Base-by-base conservation (phyloP, 768 basidiomycete genomes). In the Lactifluus rugatus region DNA sequence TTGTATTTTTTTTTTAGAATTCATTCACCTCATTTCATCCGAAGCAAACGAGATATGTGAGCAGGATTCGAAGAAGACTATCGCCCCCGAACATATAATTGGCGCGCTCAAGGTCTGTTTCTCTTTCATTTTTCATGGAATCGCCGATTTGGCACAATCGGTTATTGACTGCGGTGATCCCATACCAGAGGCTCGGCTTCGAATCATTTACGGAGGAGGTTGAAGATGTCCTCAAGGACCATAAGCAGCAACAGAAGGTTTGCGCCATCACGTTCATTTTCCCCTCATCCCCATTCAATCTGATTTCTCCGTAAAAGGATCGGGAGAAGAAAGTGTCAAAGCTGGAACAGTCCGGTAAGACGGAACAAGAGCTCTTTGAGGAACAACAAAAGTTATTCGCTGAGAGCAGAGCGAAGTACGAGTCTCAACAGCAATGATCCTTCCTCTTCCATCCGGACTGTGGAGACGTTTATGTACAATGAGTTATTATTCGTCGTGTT, bases 11-110 rank as follows among this genome's bases (percentile, higher is more conserved):
- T 61, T 37, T 65, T 16, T 72, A 99, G 96, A 99, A 77, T 99
- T 98, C 71, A 94, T 99, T 61, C 92, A 98, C 70, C 74, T 98
- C 71, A 87, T 99, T 69, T 95, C 96, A 17, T 92, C 93, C 9
- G 93, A 97, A 70, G 92, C 96, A 52, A 98, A 98, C 70, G 92
- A 97, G 64, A 91, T 97, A 61, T 99, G 96, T 68, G 96, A 98
- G 69, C 87, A 92, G 69, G 93, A 95, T 68, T 91, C 92, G 25
- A 97, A 96, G 77, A 99, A 99, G 76, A 99, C 96, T 1, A 98
- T 99, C 66, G 89, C 93, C 5, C 96, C 96, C 1, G 96, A 99
- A 66, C 96, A 99, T 68, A 93, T 98, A 45, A 87, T 97, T 31
- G 75, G 80, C 23, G 96, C 96, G 5, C 76, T 99, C 56, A 92